These are phyloP conservation scores for Geum urbanum DNA, from an alignment of 306 rosid genomes.

Conservation along the genomic window DNA sequence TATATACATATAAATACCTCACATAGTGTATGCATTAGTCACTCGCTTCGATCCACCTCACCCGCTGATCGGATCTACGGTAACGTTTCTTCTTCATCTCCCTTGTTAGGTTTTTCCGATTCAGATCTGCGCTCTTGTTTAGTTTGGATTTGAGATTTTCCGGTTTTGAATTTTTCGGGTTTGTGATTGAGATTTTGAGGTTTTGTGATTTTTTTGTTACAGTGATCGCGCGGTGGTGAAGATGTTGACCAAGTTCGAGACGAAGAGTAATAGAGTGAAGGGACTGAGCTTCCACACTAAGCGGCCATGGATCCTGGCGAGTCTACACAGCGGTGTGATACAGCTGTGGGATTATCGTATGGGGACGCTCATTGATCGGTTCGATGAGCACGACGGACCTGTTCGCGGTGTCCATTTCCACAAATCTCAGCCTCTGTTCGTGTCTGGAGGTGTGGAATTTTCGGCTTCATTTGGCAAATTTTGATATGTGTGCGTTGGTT, in stretches of 20 bases:
- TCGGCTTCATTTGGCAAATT: background rate
- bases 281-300: conserved; percentile 92
- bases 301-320: conserved; percentile 97
- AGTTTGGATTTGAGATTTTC: conserved; percentile 1
- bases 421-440: conserved; percentile 91
- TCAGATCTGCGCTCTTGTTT: conserved; percentile 11
- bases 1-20: no score
- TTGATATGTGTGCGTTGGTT: background rate
- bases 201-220: conserved; percentile 12
- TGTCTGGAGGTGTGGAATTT: conserved; percentile 72
- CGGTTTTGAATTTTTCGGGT: conserved; percentile 6
- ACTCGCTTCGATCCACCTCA: conserved; percentile 17
- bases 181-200: conserved; percentile 1
- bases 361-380: conserved; percentile 92
- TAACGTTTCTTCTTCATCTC: conserved; percentile 7
- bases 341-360: conserved; percentile 98
- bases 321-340: conserved; percentile 99
- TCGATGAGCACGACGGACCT: conserved; percentile 98
- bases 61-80: conserved; percentile 46
- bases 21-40: conserved; percentile 32
- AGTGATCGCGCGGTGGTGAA: conserved; percentile 36
- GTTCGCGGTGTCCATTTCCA: conserved; percentile 97
- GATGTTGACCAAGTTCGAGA: conserved; percentile 98
- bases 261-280: conserved; percentile 97
- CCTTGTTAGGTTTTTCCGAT: background rate